A percentile compares a stretch with the other conserved stretches of the same genome.
phyloP scores from a whole-genome alignment of 257 asterid genomes.

The Nicotiana tomentosiformis region DNA sequence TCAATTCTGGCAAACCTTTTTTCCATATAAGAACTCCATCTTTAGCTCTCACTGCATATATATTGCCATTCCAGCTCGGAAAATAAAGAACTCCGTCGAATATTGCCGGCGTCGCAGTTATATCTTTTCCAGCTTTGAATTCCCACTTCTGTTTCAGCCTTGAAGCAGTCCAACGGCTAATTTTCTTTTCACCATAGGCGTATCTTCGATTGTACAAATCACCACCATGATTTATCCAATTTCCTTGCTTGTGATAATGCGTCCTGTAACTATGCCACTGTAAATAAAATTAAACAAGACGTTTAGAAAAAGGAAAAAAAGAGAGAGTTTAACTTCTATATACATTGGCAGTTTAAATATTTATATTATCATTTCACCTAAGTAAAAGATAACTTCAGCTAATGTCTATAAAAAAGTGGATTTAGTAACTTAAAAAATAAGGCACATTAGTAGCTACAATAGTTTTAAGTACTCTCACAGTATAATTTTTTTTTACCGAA shows the following conservation, averaged over 20 bases:
- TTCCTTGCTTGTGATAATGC: background rate
- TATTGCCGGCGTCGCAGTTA: constrained; percentile 38
- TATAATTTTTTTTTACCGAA: background rate
- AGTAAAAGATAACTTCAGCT: no score
- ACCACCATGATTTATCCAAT: constrained; percentile 55
- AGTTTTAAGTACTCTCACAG: background rate
- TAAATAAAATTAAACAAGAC: background rate
- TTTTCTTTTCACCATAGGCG: constrained; percentile 27
- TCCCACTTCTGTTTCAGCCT: constrained; percentile 38
- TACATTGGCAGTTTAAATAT: background rate
- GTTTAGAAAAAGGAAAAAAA: background rate
- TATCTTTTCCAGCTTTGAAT: constrained; percentile 35
- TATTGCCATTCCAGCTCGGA: constrained; percentile 46
- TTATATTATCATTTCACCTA: background rate
- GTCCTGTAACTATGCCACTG: background rate
- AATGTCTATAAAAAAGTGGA: no score
- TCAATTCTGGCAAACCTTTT: constrained; percentile 22
- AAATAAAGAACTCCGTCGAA: constrained; percentile 30
- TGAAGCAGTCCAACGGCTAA: constrained; percentile 33
- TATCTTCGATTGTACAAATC: constrained; percentile 39
- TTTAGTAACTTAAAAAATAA: no score
- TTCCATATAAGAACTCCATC: constrained; percentile 46
- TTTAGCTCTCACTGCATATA: constrained; percentile 34
- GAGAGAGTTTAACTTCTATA: no score
- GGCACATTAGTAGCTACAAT: background rate